These are phyloP conservation scores for Copromyces sp. DNA, from an alignment of 495 filamentous ascomycete species.

Conservation along the genomic window DNA sequence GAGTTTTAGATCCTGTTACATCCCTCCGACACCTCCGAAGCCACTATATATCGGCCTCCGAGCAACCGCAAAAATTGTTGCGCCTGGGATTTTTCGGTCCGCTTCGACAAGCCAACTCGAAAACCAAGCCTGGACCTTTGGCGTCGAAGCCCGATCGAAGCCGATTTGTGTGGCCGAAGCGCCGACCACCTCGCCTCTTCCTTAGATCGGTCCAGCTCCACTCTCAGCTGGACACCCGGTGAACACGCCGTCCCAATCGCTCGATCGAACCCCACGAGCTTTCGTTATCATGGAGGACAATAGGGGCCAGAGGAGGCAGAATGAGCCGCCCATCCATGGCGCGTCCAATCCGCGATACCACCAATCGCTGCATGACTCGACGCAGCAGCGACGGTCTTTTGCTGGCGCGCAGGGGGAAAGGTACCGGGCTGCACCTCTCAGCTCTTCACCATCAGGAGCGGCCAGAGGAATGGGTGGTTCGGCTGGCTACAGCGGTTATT, in stretches of 20 bases:
- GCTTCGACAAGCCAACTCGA: background rate
- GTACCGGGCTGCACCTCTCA: slow-evolving; percentile 36
- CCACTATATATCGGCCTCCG: background rate
- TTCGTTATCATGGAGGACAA: slow-evolving; percentile 54
- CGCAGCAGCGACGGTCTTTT: slow-evolving; percentile 33
- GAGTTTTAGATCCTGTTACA: background rate
- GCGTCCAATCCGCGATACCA: slow-evolving; percentile 35
- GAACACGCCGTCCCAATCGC: slow-evolving; percentile 29
- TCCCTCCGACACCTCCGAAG: background rate
- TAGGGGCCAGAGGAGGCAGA: slow-evolving; percentile 54
- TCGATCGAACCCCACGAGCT: slow-evolving; percentile 33
- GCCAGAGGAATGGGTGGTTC: slow-evolving; percentile 33
- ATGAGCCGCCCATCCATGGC: slow-evolving; percentile 46
- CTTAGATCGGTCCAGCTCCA: slow-evolving; percentile 46
- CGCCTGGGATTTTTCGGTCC: slow-evolving; percentile 3
- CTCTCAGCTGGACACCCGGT: slow-evolving; percentile 49
- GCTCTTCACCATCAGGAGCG: slow-evolving; percentile 31
- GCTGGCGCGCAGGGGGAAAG: slow-evolving; percentile 34
- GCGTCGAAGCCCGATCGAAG: slow-evolving; percentile 16
- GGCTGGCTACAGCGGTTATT: slow-evolving; percentile 46
- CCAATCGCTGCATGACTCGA: slow-evolving; percentile 28
- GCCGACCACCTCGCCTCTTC: slow-evolving; percentile 44
- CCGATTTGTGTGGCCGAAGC: slow-evolving; percentile 22
- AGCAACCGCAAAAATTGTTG: background rate
- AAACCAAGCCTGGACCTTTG: background rate